Percentiles rank a stretch among this genome's conserved stretches.
phyloP scores from a whole-genome alignment of 768 basidiomycete species.

The Kwoniella heveanensis region DNA sequence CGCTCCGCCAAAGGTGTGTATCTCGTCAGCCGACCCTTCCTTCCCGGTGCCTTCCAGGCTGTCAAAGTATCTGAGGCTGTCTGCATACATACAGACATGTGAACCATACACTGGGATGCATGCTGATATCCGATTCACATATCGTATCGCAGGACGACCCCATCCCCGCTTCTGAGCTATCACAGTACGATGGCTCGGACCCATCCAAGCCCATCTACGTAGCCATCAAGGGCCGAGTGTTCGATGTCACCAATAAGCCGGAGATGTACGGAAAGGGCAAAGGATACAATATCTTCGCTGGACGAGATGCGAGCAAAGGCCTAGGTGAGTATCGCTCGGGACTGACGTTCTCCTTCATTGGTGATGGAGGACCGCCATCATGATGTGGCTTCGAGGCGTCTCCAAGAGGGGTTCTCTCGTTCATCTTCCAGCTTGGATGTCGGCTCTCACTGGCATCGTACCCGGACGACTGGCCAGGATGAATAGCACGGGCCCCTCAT shows the following conservation, averaged over 20 bases:
- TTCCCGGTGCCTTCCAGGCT: no score
- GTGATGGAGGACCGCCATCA: no score
- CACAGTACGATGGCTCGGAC: conserved; percentile 70
- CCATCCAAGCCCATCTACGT: conserved; percentile 76
- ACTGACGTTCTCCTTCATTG: no score
- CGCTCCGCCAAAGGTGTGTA: conserved; percentile 49
- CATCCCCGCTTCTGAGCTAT: conserved; percentile 70
- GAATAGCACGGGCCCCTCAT: no score
- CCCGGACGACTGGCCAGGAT: no score
- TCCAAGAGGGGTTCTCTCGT: no score
- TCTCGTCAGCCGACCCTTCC: not conserved
- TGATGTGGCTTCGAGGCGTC: no score
- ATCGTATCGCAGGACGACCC: conserved; percentile 65
- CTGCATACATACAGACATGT: no score
- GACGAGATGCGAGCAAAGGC: conserved; percentile 87
- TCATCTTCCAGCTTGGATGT: no score
- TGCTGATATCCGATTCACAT: not conserved
- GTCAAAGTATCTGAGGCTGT: no score
- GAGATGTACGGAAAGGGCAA: conserved; percentile 84
- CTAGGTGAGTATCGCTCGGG: conserved; percentile 60
- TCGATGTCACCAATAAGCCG: conserved; percentile 80
- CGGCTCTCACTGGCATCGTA: no score
- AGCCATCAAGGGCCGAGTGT: conserved; percentile 90
- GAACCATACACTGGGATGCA: not conserved
- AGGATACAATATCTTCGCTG: conserved; percentile 73